Evolutionary conservation across 805 yeast species (phyloP), one percentile per base, ranked within the genome.

Genomic region (Metschnikowia chrysomelidarum): DNA sequence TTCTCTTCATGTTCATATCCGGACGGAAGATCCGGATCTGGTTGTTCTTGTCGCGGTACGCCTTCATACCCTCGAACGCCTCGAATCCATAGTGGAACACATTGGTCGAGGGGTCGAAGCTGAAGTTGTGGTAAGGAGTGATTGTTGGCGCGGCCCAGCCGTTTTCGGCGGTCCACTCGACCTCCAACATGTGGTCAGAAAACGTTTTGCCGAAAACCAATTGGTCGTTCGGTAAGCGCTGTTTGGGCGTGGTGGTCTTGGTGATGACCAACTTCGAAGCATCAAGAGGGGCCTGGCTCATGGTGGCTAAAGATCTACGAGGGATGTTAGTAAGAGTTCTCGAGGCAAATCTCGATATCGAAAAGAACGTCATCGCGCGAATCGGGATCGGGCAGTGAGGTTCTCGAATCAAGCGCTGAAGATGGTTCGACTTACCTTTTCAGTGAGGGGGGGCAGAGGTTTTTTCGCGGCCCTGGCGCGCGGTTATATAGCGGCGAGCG

Each of bases 31-130:
- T 71, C 54, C 96, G 76, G 56, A 88, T 53, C 51, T 43, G 80
- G 51, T 51, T 44, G 83, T 47, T 24, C 17, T 46, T 25, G 56
- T 75, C 84, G 43, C 65, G 65, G 74, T 89, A 91, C 10, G 97
- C 97, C 71, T 91, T 91, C 69, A 91, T 71, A 48, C 98, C 98
- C 69, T 91, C 98, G 50, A 91, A 93, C 41, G 91, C 75, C 63
- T 87, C 96, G 56, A 93, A 91, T 4, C 95, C 91, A 56, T 91
- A 91, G 70, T 91, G 98, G 67, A 91, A 80, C 21, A 89, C 98
- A 59, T 85, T 77, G 13, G 93, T 67, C 14, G 96, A 80, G 18
- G 98, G 98, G 55, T 89, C 96, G 40, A 91, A 62, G 12, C 70
- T 53, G 35, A 91, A 65, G 32, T 78, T 77, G 34, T 82, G 89